Percentiles rank a stretch among this genome's conserved stretches.
These are phyloP conservation scores for Apostasia ramifera DNA, from an alignment of 106 monocot species.

Conservation along the genomic window DNA sequence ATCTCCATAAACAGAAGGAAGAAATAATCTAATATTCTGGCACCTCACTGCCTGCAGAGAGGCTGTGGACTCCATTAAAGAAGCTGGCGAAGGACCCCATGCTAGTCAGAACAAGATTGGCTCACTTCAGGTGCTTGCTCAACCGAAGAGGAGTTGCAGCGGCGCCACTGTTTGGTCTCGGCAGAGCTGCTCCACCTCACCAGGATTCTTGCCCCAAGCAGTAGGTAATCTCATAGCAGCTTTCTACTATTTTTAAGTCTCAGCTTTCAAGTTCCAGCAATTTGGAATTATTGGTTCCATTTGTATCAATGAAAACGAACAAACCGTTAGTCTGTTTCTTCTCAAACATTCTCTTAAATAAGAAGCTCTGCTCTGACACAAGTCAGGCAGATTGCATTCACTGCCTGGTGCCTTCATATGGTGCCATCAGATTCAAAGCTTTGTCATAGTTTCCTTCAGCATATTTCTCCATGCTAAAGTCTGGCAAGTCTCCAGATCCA, in stretches of 20 bases:
- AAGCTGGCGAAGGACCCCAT: slow-evolving; percentile 59
- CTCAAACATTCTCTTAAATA: too few relatives aligned
- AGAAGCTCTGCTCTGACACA: too few relatives aligned
- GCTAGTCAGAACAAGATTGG: slow-evolving; percentile 45
- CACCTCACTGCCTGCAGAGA: slow-evolving; percentile 27
- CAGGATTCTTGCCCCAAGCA: slow-evolving; percentile 73
- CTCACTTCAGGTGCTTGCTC: slow-evolving; percentile 78
- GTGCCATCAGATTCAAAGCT: too few relatives aligned
- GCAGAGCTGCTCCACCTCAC: slow-evolving; percentile 39
- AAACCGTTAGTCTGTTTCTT: too few relatives aligned
- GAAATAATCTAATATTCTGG: background rate
- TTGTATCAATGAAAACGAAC: too few relatives aligned
- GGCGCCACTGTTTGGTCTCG: slow-evolving; percentile 50
- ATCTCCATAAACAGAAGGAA: background rate
- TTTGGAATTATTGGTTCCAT: too few relatives aligned
- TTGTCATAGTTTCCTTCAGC: too few relatives aligned
- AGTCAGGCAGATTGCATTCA: too few relatives aligned
- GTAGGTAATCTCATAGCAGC: slow-evolving; percentile 11
- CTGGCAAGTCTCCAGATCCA: too few relatives aligned
- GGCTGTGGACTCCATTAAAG: slow-evolving; percentile 64
- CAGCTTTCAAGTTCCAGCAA: too few relatives aligned
- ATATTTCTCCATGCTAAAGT: too few relatives aligned
- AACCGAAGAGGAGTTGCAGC: slow-evolving; percentile 86
- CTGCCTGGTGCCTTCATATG: too few relatives aligned
- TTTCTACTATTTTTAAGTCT: background rate